phyloP scores from a whole-genome alignment of 2,329 filamentous ascomycete genomes.

The Ascochyta viciae-villosae region DNA sequence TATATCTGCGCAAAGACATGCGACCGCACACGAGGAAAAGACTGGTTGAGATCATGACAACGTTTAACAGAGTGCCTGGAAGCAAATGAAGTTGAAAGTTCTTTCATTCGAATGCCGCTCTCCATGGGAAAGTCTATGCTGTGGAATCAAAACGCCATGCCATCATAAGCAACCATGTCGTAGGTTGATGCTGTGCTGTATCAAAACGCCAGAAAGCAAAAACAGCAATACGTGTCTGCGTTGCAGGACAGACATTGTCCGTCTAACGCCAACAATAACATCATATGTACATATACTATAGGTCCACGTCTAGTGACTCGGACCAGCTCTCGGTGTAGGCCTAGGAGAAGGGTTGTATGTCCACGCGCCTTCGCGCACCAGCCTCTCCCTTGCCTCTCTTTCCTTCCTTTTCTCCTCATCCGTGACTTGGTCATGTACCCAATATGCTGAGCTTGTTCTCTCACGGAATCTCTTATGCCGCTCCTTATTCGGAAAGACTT shows the following conservation, averaged over 20 bases:
- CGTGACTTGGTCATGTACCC: constrained; percentile 84
- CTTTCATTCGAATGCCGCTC: constrained; percentile 10
- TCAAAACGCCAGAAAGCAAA: constrained; percentile 9
- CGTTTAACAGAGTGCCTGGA: background rate
- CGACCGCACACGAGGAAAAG: background rate
- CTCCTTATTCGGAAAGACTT: constrained; percentile 81
- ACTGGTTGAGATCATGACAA: background rate
- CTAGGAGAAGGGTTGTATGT: constrained; percentile 46
- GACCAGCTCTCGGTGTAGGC: constrained; percentile 28
- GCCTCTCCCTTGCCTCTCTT: constrained; percentile 76
- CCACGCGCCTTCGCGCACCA: constrained; percentile 87
- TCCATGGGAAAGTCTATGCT: constrained; percentile 15
- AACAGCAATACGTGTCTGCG: background rate
- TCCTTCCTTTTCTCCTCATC: constrained; percentile 87
- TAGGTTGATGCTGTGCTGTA: constrained; percentile 11
- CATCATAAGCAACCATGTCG: constrained; percentile 13
- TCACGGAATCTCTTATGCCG: constrained; percentile 88
- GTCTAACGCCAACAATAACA: constrained; percentile 3
- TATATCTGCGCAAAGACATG: background rate
- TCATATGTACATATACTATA: background rate
- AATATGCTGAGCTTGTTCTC: constrained; percentile 93
- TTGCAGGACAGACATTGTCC: background rate
- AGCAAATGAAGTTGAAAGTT: background rate
- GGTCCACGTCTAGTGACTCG: constrained; percentile 4
- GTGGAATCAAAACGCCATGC: constrained; percentile 9